A percentile compares a stretch with the other conserved stretches of the same genome.
Evolutionary conservation across 768 basidiomycete species (phyloP).

Genomic region (Leccinum uliginosum): DNA sequence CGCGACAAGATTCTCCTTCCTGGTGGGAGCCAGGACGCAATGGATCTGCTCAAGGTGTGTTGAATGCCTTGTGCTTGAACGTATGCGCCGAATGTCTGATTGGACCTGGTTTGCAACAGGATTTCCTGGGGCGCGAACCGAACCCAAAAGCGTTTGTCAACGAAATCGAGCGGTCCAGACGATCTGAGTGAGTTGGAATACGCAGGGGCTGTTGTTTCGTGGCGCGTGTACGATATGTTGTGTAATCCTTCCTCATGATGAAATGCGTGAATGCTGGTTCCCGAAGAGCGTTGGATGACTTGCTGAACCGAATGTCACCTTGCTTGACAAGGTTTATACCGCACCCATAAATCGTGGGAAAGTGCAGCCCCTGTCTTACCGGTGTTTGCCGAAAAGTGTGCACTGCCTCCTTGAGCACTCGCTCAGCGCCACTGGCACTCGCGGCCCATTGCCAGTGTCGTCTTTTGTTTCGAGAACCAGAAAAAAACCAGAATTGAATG

Average conservation of each 20-base stretch:
- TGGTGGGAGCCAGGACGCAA: conserved; percentile 73
- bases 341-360: too few relatives aligned
- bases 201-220: not conserved
- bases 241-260: not conserved
- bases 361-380: too few relatives aligned
- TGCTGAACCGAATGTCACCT: too few relatives aligned
- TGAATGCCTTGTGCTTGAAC: not conserved
- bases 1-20: conserved; percentile 69
- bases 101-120: conserved; percentile 33
- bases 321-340: too few relatives aligned
- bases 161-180: conserved; percentile 43
- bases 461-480: too few relatives aligned
- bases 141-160: conserved; percentile 73
- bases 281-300: too few relatives aligned
- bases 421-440: too few relatives aligned
- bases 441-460: too few relatives aligned
- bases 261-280: too few relatives aligned
- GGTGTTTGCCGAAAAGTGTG: too few relatives aligned
- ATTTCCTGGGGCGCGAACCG: conserved; percentile 73
- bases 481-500: too few relatives aligned
- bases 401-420: too few relatives aligned
- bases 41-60: conserved; percentile 65
- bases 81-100: not conserved
- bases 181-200: not conserved
- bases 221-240: not conserved